A percentile compares a stretch with the other conserved stretches of the same genome.
These are phyloP conservation scores for Epicoccum sorghinum DNA, from an alignment of 2,329 filamentous ascomycete species.

Conservation along the genomic window DNA sequence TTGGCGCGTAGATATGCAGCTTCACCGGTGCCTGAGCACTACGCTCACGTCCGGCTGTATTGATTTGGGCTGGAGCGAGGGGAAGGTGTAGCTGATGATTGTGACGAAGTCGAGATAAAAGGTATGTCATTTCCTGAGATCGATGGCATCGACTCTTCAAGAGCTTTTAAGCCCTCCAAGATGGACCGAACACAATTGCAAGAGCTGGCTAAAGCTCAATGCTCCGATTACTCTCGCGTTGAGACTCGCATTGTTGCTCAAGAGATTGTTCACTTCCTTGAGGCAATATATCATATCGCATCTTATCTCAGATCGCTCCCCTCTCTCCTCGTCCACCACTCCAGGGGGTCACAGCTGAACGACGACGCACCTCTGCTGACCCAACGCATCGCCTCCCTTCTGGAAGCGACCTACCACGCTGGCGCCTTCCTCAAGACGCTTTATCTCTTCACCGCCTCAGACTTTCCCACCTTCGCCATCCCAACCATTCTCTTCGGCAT, in stretches of 20 bases:
- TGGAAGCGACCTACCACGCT: background rate
- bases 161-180: background rate
- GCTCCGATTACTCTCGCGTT: no score
- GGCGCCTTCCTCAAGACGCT: constrained; percentile 10
- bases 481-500: constrained; percentile 24
- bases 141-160: background rate
- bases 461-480: constrained; percentile 24
- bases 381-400: background rate
- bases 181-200: background rate
- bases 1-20: background rate
- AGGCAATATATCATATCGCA: background rate
- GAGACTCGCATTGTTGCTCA: constrained; percentile 1
- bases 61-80: no score
- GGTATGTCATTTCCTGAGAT: background rate
- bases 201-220: background rate
- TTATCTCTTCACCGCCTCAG: constrained; percentile 25
- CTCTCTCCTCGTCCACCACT: no score
- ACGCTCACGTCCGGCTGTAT: no score
- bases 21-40: background rate
- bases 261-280: background rate
- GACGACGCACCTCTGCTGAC: background rate
- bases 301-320: background rate
- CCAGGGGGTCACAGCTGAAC: background rate
- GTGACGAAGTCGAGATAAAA: background rate
- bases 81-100: no score